Base-by-base conservation (phyloP, 73 alveolate species). In the Halteria grandinella region DNA sequence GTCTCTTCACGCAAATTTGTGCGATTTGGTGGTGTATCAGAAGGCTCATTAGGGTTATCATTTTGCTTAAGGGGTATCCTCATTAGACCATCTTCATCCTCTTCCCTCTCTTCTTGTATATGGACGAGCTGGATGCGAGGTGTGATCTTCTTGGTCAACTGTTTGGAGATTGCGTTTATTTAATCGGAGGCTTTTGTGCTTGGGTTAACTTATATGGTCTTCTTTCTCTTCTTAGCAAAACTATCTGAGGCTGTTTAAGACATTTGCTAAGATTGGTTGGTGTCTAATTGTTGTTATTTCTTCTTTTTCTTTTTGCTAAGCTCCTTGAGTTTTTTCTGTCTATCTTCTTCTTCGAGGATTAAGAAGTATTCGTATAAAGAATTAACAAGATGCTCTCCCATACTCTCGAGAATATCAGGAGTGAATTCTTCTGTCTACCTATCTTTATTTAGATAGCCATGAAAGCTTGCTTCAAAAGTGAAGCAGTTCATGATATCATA, bases 401-500 rank as follows among this genome's bases (percentile, higher is more conserved):
- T 77, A 12, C 63, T 31, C 18, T 1, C n/a, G 31, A 70, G 34
- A 18, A 24, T 39, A 32, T 62, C 73, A 12, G 88, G 29, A 15
- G 88, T 59, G 25, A 77, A 50, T 2, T 57, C 51, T n/a, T 47
- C 64, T 2, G 71, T 54, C 37, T 54, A 24, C 33, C 83, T 12
- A 17, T 64, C 77, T 32, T 54, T 44, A 41, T 78, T 40, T 14
- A 78, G 31, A 48, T 20, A 78, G 1, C 92, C 92, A 58, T 57
- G 83, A 27, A 78, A 75, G 14, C 84, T 58, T 10, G 88, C 88
- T 58, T 83, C 92, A 40, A 83, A 54, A 7, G 92, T 83, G 41
- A 70, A 83, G 63, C 83, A 55, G 45, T 70, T 70, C 73, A 78
- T 84, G 15, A 72, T 54, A 31, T 83, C 52, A 28, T 70, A 58